Percentiles rank a stretch among this genome's conserved stretches.
These are phyloP conservation scores for Violaceomyces palustris DNA, from an alignment of 1,284 basidiomycete species.

Conservation along the genomic window DNA sequence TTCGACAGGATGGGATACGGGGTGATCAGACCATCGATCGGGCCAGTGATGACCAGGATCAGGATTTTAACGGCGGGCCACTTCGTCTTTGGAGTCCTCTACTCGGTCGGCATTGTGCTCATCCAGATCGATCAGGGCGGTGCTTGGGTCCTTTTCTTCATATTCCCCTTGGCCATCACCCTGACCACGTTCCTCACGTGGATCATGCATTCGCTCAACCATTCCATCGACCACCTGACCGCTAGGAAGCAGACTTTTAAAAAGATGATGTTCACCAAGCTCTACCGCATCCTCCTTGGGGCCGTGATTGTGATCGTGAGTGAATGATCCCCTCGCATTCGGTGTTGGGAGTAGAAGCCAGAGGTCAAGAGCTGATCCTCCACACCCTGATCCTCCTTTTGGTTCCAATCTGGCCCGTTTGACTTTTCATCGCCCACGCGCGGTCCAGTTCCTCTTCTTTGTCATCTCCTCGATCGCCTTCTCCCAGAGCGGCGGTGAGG, in stretches of 20 bases:
- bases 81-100: constrained; percentile 84
- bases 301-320: constrained; percentile 72
- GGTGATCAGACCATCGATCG: constrained; percentile 64
- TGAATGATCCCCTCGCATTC: too few relatives aligned
- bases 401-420: too few relatives aligned
- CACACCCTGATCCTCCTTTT: too few relatives aligned
- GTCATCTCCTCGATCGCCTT: constrained; percentile 86
- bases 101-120: constrained; percentile 48
- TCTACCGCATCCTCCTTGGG: constrained; percentile 80
- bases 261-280: constrained; percentile 56
- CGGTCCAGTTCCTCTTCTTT: constrained; percentile 68
- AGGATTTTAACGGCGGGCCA: constrained; percentile 73
- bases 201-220: constrained; percentile 57
- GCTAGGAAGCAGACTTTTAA: constrained; percentile 50
- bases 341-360: not conserved
- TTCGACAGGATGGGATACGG: constrained; percentile 45
- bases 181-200: constrained; percentile 89
- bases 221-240: constrained; percentile 40
- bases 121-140: constrained; percentile 69
- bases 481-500: constrained; percentile 81
- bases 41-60: constrained; percentile 71
- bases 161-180: constrained; percentile 88
- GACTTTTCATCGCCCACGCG: not conserved
- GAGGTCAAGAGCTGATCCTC: too few relatives aligned
- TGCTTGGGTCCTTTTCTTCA: constrained; percentile 55